Base-by-base conservation (phyloP, 2,329 filamentous ascomycete genomes). In the Penicillium concentricum region DNA sequence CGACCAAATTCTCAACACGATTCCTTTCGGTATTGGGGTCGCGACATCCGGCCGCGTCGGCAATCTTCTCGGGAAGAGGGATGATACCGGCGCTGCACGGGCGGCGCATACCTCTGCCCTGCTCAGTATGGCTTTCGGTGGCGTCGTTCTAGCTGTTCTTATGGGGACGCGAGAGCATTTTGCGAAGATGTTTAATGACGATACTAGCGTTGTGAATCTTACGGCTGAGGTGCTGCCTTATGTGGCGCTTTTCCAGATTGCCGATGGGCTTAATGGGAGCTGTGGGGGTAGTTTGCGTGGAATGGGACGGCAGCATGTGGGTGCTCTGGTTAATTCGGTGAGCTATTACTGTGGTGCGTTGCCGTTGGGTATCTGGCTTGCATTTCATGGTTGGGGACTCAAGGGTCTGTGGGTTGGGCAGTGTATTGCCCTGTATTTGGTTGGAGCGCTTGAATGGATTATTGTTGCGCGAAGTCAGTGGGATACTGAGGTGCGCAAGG, bases 161-260 rank as follows among this genome's bases (percentile, higher is more conserved):
- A 85, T 95, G 82, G 82, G 79, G 1, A 87, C 88, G 3, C 88
- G 87, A 60, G 78, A 91, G 63, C 80, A 87, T 24, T 92, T 93
- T 62, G 91, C 88, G 0, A 83, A 84, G 52, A 83, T 95, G 2
- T 96, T 96, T 78, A 95, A 92, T 67, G 83, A 92, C 60, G 90
- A 96, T 64, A 74, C 83, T 20, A 75, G 81, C 0, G 91, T 96
- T 0, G 81, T 95, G 42, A 77, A 71, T 9, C 82, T 96, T 0
- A 92, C 92, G 0, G 84, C 88, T 0, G 78, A 95, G 16, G 88
- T 96, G 26, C 87, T 96, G 79, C 92, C 92, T 0, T 93, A 87
- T 66, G 91, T 96, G 1, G 92, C 91, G 0, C 78, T 96, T 2
- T 96, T 96, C 74, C 91, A 96, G 76, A 92, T 96, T 58, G 91